phyloP scores from a whole-genome alignment of 345 rosid genomes.

The Aquilaria sinensis region DNA sequence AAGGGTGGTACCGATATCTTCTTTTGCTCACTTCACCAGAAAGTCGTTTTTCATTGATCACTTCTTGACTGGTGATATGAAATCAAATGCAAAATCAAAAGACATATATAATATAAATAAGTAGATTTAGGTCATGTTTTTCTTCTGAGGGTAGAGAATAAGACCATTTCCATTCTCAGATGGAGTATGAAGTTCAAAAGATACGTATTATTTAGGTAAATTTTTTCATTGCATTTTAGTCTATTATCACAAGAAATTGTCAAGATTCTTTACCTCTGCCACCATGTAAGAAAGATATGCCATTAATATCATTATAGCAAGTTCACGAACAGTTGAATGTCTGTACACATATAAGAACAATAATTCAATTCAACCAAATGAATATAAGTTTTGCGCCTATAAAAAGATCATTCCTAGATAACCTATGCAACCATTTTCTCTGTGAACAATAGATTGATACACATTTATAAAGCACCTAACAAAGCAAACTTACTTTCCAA shows the following conservation, averaged over 20 bases:
- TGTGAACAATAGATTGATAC: no score
- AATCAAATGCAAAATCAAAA: not conserved
- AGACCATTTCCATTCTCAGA: no score
- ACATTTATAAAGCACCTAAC: not conserved
- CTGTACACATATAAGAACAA: constrained; percentile 26
- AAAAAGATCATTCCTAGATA: no score
- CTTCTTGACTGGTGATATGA: not conserved
- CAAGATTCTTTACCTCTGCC: constrained; percentile 56
- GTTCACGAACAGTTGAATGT: constrained; percentile 74
- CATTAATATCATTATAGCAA: constrained; percentile 72
- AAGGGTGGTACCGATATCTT: not conserved
- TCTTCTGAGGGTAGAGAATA: no score
- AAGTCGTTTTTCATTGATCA: not conserved
- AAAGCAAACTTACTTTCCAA: constrained; percentile 45
- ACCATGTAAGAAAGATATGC: constrained; percentile 82
- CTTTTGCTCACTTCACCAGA: not conserved
- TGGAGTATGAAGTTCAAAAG: no score
- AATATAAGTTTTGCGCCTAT: not conserved
- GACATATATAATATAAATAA: not conserved
- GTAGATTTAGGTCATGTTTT: no score
- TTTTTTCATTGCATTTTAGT: no score
- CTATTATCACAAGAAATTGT: no score
- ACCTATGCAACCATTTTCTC: not conserved
- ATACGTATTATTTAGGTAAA: no score
- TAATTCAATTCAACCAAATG: not conserved